These are phyloP conservation scores for Filosporella fistucella DNA, from an alignment of 495 filamentous ascomycete genomes.

Conservation along the genomic window DNA sequence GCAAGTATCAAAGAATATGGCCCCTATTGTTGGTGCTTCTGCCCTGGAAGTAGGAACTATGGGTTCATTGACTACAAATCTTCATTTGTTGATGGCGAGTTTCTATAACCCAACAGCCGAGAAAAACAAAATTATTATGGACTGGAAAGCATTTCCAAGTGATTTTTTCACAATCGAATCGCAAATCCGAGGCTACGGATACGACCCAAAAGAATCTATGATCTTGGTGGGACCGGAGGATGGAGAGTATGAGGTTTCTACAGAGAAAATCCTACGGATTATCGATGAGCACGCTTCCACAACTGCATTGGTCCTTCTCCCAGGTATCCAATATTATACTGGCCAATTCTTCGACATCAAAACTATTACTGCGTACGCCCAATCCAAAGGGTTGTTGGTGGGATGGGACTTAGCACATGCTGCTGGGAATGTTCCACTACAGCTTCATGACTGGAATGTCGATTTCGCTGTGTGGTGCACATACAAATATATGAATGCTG, in stretches of 20 bases:
- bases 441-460: conserved; percentile 88
- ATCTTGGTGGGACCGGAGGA: conserved; percentile 66
- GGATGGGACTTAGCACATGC: conserved; percentile 97
- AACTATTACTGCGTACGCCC: conserved; percentile 78
- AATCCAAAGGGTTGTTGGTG: conserved; percentile 68
- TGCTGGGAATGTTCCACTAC: conserved; percentile 80
- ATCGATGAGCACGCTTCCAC: conserved; percentile 74
- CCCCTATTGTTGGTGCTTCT: conserved; percentile 76
- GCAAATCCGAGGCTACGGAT: conserved; percentile 74
- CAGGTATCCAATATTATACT: conserved; percentile 92
- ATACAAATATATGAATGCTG: conserved; percentile 95
- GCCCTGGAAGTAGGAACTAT: conserved; percentile 83
- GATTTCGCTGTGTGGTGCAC: conserved; percentile 96
- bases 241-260: conserved; percentile 46
- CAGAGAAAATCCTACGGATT: conserved; percentile 65
- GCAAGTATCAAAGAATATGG: conserved; percentile 49
- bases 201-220: conserved; percentile 68
- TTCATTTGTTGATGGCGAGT: conserved; percentile 86
- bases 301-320: conserved; percentile 78
- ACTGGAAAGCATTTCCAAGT: conserved; percentile 94
- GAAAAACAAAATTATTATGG: conserved; percentile 84
- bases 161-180: conserved; percentile 90
- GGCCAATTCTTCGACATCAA: conserved; percentile 85
- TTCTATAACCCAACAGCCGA: conserved; percentile 76
- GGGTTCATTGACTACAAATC: conserved; percentile 86